phyloP scores from a whole-genome alignment of 441 rosid genomes.

The Gossypium lobatum region DNA sequence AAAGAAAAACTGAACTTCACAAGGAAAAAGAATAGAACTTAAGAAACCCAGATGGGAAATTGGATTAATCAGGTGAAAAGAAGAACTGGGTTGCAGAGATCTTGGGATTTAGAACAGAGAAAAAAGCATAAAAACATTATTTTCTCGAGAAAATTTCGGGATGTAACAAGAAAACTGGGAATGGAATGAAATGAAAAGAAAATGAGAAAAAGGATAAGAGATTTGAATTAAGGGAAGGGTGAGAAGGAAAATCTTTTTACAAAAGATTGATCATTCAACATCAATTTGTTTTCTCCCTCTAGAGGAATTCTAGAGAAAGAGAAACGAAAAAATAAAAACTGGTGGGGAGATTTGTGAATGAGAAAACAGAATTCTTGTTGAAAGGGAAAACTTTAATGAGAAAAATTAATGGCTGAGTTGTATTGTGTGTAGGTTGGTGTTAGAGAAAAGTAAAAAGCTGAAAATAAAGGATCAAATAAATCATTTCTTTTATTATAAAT shows the following conservation, averaged over 20 bases:
- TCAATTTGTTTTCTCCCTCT: constrained; percentile 4
- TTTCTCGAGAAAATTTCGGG: not conserved
- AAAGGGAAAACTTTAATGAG: constrained; percentile 4
- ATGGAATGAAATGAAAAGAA: not conserved
- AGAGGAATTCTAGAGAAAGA: constrained; percentile 17
- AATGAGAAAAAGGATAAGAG: not conserved
- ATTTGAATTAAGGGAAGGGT: not conserved
- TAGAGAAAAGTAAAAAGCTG: not conserved
- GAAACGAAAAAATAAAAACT: not conserved
- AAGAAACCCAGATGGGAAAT: constrained; percentile 11
- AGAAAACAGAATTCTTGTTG: constrained; percentile 1
- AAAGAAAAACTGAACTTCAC: not conserved
- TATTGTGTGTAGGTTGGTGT: not conserved
- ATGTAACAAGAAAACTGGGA: not conserved
- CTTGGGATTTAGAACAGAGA: not conserved
- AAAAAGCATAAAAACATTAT: not conserved
- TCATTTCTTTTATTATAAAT: not conserved
- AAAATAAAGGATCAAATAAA: not conserved
- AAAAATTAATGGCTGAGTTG: not conserved
- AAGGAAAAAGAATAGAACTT: not conserved
- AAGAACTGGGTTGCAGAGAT: constrained; percentile 6
- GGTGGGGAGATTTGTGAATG: not conserved
- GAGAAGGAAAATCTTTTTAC: not conserved
- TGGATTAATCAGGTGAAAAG: not conserved
- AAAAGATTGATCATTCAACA: not conserved